Evolutionary conservation across 495 filamentous ascomycete genomes (phyloP), one percentile per base, ranked within the genome.

Genomic region (Extremus antarcticus): DNA sequence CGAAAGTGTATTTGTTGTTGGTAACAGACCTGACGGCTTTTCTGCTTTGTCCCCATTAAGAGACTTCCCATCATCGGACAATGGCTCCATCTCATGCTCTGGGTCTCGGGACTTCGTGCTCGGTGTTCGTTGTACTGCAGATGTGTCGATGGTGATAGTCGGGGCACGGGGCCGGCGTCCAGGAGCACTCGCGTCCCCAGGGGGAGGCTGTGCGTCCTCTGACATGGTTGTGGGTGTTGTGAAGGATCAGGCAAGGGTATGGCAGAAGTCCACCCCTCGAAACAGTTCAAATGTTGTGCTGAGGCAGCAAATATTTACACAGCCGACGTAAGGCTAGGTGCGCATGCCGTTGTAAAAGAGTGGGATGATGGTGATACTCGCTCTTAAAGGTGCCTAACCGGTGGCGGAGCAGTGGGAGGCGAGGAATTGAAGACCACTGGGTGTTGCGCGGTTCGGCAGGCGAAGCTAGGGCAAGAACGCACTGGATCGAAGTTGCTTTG

Each of bases 61-160:
- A 2, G 55, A 54, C 23, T 45, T 50, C 8, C 59, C 50, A 25
- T 61, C 54, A 41, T 61, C 59, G 9, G 50, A 57, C 2, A 55
- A 38, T 2, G 51, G 25, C 62, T 74, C 67, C 49, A 54, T 23
- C 23, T 56, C 59, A 49, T 17, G 63, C 49, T 54, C 51, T 54
- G 20, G 15, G 46, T 57, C 51, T 55, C 52, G 47, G 45, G 65
- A 41, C 51, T 53, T 58, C 46, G 59, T 35, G 39, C 60, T 62
- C 29, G 61, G 60, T 40, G 73, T 46, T 53, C 65, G 60, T 66
- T 71, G 80, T 58, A 86, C 82, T 50, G 82, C 81, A 48, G 84
- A 83, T 11, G 84, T 87, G 67, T 88, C 83, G 54, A 87, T 86
- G 15, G 82, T 87, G 48, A 87, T 88, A 21, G 84, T 87, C 32